Conservation (phyloP, 371 early-diverging fungal genomes). For the Rhizomucor pusillus region DNA sequence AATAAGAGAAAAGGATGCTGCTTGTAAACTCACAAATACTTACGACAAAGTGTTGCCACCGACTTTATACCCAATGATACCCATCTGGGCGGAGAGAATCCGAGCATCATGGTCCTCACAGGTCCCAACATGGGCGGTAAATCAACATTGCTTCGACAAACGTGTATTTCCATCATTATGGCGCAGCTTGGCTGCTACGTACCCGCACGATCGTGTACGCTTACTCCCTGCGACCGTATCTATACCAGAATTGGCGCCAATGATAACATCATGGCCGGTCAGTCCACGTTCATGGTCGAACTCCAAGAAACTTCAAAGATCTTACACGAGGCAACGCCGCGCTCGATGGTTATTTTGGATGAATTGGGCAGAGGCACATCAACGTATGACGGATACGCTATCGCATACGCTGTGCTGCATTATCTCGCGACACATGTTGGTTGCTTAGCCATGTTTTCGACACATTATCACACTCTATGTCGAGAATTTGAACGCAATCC, state of each 20-base stretch:
- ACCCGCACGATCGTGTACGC: conserved; percentile 75
- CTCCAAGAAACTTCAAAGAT: conserved; percentile 96
- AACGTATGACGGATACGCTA: conserved; percentile 98
- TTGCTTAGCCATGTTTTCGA: conserved; percentile 94
- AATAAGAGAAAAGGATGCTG: neutral
- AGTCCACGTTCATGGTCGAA: conserved; percentile 99
- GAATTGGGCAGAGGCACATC: conserved; percentile 99
- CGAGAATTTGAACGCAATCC: conserved; percentile 73
- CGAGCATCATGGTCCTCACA: conserved; percentile 92
- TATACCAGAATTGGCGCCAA: conserved; percentile 98
- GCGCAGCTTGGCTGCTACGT: conserved; percentile 99
- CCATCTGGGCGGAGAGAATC: conserved; percentile 65
- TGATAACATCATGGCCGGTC: conserved; percentile 95
- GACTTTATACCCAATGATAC: conserved; percentile 97
- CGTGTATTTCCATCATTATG: conserved; percentile 96
- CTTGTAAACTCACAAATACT: too few species aligned
- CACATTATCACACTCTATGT: conserved; percentile 97
- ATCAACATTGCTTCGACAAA: conserved; percentile 94
- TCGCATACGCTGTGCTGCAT: conserved; percentile 94
- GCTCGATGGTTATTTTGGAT: conserved; percentile 98
- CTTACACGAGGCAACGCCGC: conserved; percentile 87
- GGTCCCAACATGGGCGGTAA: conserved; percentile 99
- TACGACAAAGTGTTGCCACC: conserved; percentile 51
- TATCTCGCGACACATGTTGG: conserved; percentile 81
- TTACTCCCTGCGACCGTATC: conserved; percentile 95